Evolutionary conservation across 148 eudicot genomes (phyloP), one percentile per base, ranked within the genome.

Genomic region (Rheum nobile): DNA sequence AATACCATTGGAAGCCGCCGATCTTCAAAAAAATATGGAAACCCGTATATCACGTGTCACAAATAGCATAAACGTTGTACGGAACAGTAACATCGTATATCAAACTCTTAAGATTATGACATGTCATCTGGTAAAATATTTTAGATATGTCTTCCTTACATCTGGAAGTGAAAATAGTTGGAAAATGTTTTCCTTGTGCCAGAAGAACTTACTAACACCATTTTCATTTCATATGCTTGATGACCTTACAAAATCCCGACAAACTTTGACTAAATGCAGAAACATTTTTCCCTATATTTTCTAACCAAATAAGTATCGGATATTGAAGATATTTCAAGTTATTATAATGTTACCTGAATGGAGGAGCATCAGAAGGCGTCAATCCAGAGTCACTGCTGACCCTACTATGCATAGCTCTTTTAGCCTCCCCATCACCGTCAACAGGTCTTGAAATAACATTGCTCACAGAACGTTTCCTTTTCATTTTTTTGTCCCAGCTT

Each of bases 401-500:
- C 90, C 90, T 88, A 71, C 86, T 83, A 76, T 86, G 90, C 87
- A 87, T 77, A 37, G 83, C 79, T 80, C 91, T 81, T 80, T 91
- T 93, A 73, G 81, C 74, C 72, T 93, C 98, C 73, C 87, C 90
- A 74, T 90, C 96, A 76, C 84, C 81, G 28, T 93, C 95, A 67
- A 79, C 69, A 50, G 91, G 76, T 75, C 91, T 83, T 59, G 90
- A 73, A 74, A 80, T 78, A 48, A 84, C 91, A 71, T 77, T 82
- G 71, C 93, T 90, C 35, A 86, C 87, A 29, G 98, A 91, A 42
- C 98, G 90, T 81, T 88, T 93, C 75, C 91, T 89, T 82, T 91
- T 89, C 88, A 88, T 93, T 76, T 86, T 93, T 76, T 79, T 93
- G 84, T 93, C 98, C 98, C 98, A 93, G 34, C 97, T 88, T 82